phyloP scores from a whole-genome alignment of 2,329 filamentous ascomycete species.

The Neobulgaria alba region DNA sequence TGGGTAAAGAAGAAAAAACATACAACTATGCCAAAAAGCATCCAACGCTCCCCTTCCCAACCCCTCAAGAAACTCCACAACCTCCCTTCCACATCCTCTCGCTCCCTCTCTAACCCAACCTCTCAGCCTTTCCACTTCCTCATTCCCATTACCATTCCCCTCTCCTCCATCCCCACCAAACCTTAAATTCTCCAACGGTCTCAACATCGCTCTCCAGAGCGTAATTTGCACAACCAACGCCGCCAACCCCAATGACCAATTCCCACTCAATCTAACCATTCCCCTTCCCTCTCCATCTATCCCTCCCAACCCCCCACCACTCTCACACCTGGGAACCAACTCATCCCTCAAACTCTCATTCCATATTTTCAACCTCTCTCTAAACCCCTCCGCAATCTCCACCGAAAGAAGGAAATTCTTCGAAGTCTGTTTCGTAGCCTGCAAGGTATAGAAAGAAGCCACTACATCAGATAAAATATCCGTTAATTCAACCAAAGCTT shows the following conservation, averaged over 20 bases:
- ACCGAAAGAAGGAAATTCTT: slow-evolving; percentile 27
- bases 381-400: slow-evolving; percentile 23
- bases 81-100: slow-evolving; percentile 27
- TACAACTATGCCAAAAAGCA: slow-evolving; percentile 28
- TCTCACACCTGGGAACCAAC: too few relatives aligned
- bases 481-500: slow-evolving; percentile 25
- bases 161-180: too few relatives aligned
- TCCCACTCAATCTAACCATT: slow-evolving; percentile 23
- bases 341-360: slow-evolving; percentile 25
- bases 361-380: slow-evolving; percentile 26
- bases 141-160: slow-evolving; percentile 14
- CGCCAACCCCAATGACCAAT: slow-evolving; percentile 27
- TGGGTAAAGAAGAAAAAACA: not conserved
- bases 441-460: slow-evolving; percentile 26
- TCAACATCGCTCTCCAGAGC: slow-evolving; percentile 28
- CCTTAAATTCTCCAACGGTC: slow-evolving; percentile 27
- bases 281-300: slow-evolving; percentile 22
- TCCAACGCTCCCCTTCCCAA: slow-evolving; percentile 23
- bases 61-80: slow-evolving; percentile 28
- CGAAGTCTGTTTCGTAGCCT: slow-evolving; percentile 24
- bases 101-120: slow-evolving; percentile 25
- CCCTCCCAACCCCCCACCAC: too few relatives aligned
- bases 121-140: slow-evolving; percentile 21
- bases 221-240: slow-evolving; percentile 31
- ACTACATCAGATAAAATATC: slow-evolving; percentile 29